phyloP scores from a whole-genome alignment of 495 filamentous ascomycete genomes.

The Aspergillus olivimuriae region DNA sequence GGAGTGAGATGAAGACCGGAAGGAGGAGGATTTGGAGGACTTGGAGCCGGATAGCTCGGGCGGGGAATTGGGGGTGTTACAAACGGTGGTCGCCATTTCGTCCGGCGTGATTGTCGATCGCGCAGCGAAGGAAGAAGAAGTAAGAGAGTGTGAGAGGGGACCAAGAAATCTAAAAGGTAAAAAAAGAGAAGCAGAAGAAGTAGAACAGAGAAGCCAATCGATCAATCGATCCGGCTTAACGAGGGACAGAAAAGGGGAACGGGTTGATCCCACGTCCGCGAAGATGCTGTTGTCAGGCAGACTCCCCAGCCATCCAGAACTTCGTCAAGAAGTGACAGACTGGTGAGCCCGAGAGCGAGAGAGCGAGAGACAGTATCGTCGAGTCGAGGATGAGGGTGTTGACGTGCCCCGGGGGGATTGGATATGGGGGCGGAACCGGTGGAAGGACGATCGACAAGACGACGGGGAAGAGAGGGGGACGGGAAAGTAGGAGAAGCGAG shows the following conservation, averaged over 20 bases:
- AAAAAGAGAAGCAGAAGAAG: conserved; percentile 7
- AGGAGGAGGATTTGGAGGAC: conserved; percentile 87
- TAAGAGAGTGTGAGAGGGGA: conserved; percentile 6
- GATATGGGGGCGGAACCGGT: too few relatives aligned
- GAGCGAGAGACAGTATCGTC: too few relatives aligned
- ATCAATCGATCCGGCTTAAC: background rate
- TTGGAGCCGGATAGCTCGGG: conserved; percentile 80
- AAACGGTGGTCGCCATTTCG: conserved; percentile 49
- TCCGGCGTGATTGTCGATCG: conserved; percentile 5
- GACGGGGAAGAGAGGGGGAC: background rate
- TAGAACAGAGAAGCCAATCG: background rate
- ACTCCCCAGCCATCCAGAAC: background rate
- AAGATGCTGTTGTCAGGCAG: background rate
- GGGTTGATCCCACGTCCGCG: background rate
- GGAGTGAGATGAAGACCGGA: conserved; percentile 61
- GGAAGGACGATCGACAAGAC: background rate
- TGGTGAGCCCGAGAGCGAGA: background rate
- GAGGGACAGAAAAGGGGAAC: background rate
- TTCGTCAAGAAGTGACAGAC: background rate
- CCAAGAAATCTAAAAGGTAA: conserved; percentile 7
- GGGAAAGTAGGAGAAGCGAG: conserved; percentile 8
- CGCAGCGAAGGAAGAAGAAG: conserved; percentile 10
- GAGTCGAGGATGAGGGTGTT: too few relatives aligned
- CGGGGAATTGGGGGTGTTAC: conserved; percentile 63
- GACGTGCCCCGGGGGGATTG: too few relatives aligned